phyloP scores from a whole-genome alignment of 306 rosid genomes.

The Gynostemma pentaphyllum region DNA sequence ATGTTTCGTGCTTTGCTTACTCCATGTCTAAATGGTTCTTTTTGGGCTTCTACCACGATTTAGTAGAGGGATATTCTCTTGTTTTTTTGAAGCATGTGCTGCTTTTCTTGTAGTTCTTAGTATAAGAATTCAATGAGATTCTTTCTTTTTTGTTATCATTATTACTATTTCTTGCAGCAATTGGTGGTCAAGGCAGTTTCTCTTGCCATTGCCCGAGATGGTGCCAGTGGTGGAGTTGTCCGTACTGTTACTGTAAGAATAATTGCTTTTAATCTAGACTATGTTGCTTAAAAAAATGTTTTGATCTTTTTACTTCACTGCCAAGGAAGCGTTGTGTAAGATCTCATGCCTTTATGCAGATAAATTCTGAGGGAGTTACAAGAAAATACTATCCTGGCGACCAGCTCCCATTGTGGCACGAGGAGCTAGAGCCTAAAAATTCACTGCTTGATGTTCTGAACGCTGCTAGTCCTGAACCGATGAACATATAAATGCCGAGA shows the following conservation, averaged over 20 bases:
- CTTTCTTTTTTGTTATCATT: not conserved
- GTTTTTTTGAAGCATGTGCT: too few species aligned
- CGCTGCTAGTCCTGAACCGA: slow-evolving; percentile 54
- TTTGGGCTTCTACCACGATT: not conserved
- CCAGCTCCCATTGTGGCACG: slow-evolving; percentile 81
- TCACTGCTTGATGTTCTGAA: slow-evolving; percentile 68
- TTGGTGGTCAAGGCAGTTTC: slow-evolving; percentile 89
- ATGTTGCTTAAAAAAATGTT: not conserved
- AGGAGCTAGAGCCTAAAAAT: slow-evolving; percentile 71
- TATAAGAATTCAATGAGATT: slow-evolving; percentile 13
- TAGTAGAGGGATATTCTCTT: not conserved
- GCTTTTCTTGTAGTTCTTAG: too few species aligned
- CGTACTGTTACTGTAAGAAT: slow-evolving; percentile 79
- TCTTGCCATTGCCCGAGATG: slow-evolving; percentile 93
- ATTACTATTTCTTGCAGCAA: slow-evolving; percentile 30
- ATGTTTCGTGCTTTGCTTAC: not conserved
- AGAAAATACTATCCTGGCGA: slow-evolving; percentile 76
- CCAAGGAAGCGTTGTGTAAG: not conserved
- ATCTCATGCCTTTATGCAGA: slow-evolving; percentile 25
- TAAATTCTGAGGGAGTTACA: slow-evolving; percentile 84
- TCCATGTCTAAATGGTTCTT: not conserved
- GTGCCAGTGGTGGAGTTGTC: slow-evolving; percentile 98
- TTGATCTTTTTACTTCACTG: not conserved
- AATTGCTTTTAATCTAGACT: not conserved
- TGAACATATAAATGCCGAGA: slow-evolving; percentile 39